Conservation (phyloP, 768 basidiomycete species). For the Sarcodon aspratus region DNA sequence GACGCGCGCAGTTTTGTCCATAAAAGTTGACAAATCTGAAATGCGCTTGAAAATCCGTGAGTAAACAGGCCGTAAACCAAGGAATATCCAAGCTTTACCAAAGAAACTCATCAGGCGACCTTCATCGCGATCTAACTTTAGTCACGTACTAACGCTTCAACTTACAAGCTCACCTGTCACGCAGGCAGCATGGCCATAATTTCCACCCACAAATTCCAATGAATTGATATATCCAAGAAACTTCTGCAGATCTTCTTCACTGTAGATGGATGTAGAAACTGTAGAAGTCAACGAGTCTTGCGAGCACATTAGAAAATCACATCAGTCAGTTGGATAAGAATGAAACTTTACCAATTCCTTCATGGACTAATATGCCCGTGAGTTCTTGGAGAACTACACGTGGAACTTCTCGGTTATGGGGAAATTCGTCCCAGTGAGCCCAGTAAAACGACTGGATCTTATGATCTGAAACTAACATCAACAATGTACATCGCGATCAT, state of each 20-base stretch:
- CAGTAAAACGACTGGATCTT: conserved; percentile 1
- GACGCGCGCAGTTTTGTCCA: conserved; percentile 33
- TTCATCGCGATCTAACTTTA: not conserved
- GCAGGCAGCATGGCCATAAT: not conserved
- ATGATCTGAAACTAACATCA: not conserved
- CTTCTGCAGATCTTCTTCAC: conserved; percentile 5
- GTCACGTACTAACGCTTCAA: not conserved
- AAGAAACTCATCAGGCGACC: not conserved
- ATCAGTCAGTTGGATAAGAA: not conserved
- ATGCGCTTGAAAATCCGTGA: conserved; percentile 9
- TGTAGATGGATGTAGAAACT: conserved; percentile 7
- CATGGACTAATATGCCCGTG: conserved; percentile 23
- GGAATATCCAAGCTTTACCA: conserved; percentile 13
- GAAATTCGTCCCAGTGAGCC: conserved; percentile 18
- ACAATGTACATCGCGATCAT: conserved; percentile 11
- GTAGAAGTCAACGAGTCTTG: conserved; percentile 7
- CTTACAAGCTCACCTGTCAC: conserved; percentile 1
- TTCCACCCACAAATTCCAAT: not conserved
- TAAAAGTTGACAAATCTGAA: conserved; percentile 31
- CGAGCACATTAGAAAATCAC: not conserved
- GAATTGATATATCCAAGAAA: conserved; percentile 7
- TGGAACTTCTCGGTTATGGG: conserved; percentile 4
- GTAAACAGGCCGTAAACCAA: conserved; percentile 22
- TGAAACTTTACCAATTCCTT: conserved; percentile 27
- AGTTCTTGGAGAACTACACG: conserved; percentile 15